Base-by-base conservation (phyloP, 2,329 filamentous ascomycete genomes). In the Graphium sp. region DNA sequence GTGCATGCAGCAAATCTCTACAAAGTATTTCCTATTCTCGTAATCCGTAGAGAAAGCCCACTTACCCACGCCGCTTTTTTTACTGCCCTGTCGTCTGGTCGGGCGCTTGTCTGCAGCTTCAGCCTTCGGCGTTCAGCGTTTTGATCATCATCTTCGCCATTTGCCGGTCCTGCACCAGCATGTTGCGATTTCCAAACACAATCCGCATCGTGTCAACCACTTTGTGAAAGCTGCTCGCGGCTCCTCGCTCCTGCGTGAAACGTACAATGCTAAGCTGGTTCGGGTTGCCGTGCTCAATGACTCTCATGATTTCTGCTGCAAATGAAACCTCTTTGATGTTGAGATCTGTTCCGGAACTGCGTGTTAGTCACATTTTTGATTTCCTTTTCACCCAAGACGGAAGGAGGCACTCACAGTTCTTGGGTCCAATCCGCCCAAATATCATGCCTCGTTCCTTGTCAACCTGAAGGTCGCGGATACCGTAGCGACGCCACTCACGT, bases 181-280 rank as follows among this genome's bases (percentile, higher is more conserved):
- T 55, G 16, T 62, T 61, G 17, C 74, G 69, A 34, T 59, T 59
- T 37, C 60, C 62, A 46, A 91, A 72, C 11, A 82, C 66, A 13
- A 66, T 60, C 38, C 75, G 66, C 40, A 94, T 61, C 4, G 78
- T 77, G 34, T 84, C 77, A 16, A 91, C 68, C 7, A 93, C 79
- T 44, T 72, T 74, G 46, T 82, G 68, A 55, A 95, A 92, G 40
- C 79, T 89, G 41, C 78, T 89, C 21, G 82, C 84, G 2, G 87
- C 85, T n/a, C 87, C 89, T 33, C 75, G 75, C 45, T 89, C 83
- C 45, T 94, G 85, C 2, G 80, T 87, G 48, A 94, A 82, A 20
- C 82, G 76, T 18, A 81, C 72, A 37, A 94, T 73, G 47, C 77
- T 80, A 30, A 94, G 64, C 26, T 75, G 75, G 25, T 71, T 74